phyloP scores from a whole-genome alignment of 176 grass and related monocot genomes.

The Ensete ventricosum region DNA sequence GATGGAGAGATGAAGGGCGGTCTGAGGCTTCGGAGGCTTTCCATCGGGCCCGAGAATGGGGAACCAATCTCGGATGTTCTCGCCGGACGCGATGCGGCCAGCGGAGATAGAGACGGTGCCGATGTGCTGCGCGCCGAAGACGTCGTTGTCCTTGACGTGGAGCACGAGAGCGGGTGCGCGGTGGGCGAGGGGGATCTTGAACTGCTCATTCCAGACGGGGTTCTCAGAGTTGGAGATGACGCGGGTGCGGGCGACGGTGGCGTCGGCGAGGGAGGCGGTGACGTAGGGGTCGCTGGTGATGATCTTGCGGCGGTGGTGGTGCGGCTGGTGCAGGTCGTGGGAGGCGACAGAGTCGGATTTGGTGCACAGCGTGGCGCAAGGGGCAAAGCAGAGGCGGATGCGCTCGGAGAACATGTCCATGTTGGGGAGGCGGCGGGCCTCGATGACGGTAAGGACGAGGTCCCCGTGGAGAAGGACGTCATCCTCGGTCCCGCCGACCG shows the following conservation, averaged over 20 bases:
- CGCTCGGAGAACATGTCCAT: slow-evolving; percentile 93
- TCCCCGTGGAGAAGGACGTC: slow-evolving; percentile 62
- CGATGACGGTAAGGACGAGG: slow-evolving; percentile 63
- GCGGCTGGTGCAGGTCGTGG: neutral
- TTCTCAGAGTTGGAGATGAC: slow-evolving; percentile 70
- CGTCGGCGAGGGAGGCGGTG: slow-evolving; percentile 54
- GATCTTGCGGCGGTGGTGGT: slow-evolving; percentile 38
- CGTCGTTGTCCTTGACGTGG: slow-evolving; percentile 89
- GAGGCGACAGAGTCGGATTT: slow-evolving; percentile 11
- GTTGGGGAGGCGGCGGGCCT: slow-evolving; percentile 82
- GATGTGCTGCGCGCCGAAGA: slow-evolving; percentile 79
- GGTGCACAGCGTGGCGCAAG: slow-evolving; percentile 32
- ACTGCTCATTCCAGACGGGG: slow-evolving; percentile 62
- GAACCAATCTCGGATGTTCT: slow-evolving; percentile 48
- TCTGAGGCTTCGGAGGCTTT: slow-evolving; percentile 49
- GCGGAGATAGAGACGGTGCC: slow-evolving; percentile 52
- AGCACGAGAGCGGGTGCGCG: slow-evolving; percentile 42
- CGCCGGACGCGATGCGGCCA: slow-evolving; percentile 5
- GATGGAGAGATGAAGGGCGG: slow-evolving; percentile 47
- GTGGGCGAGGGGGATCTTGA: slow-evolving; percentile 79
- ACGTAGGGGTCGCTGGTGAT: slow-evolving; percentile 98
- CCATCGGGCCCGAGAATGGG: slow-evolving; percentile 39
- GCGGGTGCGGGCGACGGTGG: slow-evolving; percentile 72
- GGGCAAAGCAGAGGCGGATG: slow-evolving; percentile 46
- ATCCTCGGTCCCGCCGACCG: slow-evolving; percentile 28